Conservation (phyloP, 345 rosid species). For the Noccaea caerulescens region DNA sequence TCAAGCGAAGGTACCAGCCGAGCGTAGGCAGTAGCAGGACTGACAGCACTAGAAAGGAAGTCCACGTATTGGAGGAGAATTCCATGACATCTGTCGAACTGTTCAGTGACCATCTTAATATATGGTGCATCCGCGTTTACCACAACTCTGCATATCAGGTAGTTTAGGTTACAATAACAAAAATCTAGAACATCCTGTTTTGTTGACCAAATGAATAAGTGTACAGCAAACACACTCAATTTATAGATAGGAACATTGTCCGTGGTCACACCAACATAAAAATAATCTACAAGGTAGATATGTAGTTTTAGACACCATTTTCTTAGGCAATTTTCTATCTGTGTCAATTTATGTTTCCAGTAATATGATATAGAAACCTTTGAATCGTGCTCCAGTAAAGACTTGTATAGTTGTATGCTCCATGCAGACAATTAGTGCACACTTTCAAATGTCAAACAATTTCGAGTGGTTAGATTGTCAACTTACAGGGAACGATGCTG, state of each 20-base stretch:
- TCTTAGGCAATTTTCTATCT: constrained; percentile 18
- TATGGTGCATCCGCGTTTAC: constrained; percentile 93
- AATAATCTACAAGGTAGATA: constrained; percentile 23
- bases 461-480: constrained; percentile 23
- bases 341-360: constrained; percentile 19
- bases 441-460: constrained; percentile 25
- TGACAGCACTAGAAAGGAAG: constrained; percentile 82
- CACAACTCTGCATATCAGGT: constrained; percentile 72
- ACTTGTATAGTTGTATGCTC: constrained; percentile 17
- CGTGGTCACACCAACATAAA: constrained; percentile 23
- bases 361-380: constrained; percentile 21
- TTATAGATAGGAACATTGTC: constrained; percentile 22
- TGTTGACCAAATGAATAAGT: constrained; percentile 20
- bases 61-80: constrained; percentile 99
- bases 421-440: constrained; percentile 27
- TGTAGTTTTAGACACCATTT: constrained; percentile 17
- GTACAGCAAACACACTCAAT: constrained; percentile 21
- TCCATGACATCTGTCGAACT: constrained; percentile 98
- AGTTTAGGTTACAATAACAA: constrained; percentile 24
- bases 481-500: constrained; percentile 97
- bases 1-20: constrained; percentile 82
- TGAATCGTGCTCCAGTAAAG: constrained; percentile 15
- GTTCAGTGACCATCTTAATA: constrained; percentile 98
- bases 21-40: constrained; percentile 77
- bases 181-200: constrained; percentile 14